Evolutionary conservation across 805 yeast genomes (phyloP), one percentile per base, ranked within the genome.

Genomic region (Ascoidea rubescens): DNA sequence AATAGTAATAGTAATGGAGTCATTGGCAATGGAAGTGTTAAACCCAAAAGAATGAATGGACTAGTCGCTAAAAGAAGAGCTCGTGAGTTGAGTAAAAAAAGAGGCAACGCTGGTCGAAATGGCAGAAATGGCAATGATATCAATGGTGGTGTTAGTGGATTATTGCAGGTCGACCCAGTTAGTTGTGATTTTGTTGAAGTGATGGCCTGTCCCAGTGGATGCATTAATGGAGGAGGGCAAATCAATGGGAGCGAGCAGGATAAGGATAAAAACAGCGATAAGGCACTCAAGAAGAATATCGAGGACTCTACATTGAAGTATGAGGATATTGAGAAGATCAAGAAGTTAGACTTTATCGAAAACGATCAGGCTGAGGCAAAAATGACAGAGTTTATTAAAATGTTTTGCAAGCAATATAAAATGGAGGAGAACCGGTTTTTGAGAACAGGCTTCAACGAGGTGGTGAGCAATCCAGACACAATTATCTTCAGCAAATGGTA

Each of bases 201-300:
- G 48, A 91, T 89, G 96, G 99, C 99, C 0, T 93, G 99, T 65
- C 99, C 99, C 5, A 89, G 87, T 32, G 99, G 99, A 1, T 93
- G 98, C 62, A 86, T 90, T 53, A 93, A 91, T 61, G 99, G 99
- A 8, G 98, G 99, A 28, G 99, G 99, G 0, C 90, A 89, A 60
- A 75, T 88, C 17, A 73, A 78, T 4, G 72, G 71, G 5, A 78
- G 79, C 0, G 56, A 59, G 1, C 73, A 63, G 4, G 58, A 58
- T 0, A 33, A 54, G 5, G 48, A 56, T 33, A 46, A 30, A 5
- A 62, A 58, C 45, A 33, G 43, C 10, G 14, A 37, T 37, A 10
- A 37, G 8, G 14, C 43, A 37, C 14, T 37, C 14, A 37, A 37
- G 14, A 14, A 37, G 14, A 37, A 37, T 10, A 37, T 37, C 14